Base-by-base conservation (phyloP, 2,329 filamentous ascomycete species). In the Verticillium longisporum region DNA sequence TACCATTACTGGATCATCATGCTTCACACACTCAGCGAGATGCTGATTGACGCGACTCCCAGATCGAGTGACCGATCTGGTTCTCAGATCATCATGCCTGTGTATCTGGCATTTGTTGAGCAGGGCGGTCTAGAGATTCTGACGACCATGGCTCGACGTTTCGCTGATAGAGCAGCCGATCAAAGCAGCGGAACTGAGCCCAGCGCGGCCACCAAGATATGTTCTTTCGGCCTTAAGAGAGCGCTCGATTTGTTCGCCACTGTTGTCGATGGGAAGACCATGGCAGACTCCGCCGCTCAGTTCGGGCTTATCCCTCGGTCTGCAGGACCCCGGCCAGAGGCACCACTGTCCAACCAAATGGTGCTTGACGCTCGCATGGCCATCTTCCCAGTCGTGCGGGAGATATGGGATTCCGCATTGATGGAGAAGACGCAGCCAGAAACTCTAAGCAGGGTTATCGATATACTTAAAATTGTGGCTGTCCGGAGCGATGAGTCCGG, bases 31-130 rank as follows among this genome's bases (percentile, higher is more conserved):
- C 79, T 96, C 60, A 87, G 90, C 45, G 89, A 93, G 69, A 84
- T 96, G 73, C 77, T 96, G 63, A 85, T 95, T 63, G 92, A 96
- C 69, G 58, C 68, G 6, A 62, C 78, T 66, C 74, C 70, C 62
- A 80, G 75, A 61, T 77, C 75, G 68, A 81, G 68, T 68, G 85
- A 78, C 65, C 82, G 74, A 66, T 77, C 75, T 64, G 79, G 72
- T 6, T 68, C 77, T 9, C 83, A 86, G 64, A 80, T 88, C 14
- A 83, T 89, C 59, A 89, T 92, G 54, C 83, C 95, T 33, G 88
- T 98, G 38, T 80, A 99, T 31, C 83, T 93, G 60, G 90, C 92
- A 1, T 97, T 99, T 78, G 94, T 93, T 72, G 88, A 91, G 62
- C 83, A 87, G 56, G 87, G 86, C 45, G 94, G 95, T 0, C 81